Conservation (phyloP, 768 basidiomycete species). For the Hortiboletus flavorubellus region DNA sequence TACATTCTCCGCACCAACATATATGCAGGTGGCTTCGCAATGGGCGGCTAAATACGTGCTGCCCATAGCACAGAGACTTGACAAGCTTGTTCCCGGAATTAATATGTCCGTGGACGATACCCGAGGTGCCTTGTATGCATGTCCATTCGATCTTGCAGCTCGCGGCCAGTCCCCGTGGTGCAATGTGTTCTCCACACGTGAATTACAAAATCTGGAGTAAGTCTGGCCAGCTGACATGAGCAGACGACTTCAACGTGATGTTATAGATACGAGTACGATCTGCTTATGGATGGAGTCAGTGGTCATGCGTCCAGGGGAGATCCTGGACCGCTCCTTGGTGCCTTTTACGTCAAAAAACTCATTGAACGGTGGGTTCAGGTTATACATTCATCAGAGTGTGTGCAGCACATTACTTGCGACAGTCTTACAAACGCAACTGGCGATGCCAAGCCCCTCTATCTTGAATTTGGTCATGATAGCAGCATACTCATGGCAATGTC, state of each 20-base stretch:
- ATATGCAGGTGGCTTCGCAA: conserved; percentile 15
- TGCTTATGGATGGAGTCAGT: conserved; percentile 37
- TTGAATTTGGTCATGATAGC: conserved; percentile 44
- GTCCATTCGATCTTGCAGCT: conserved; percentile 40
- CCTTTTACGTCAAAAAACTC: conserved; percentile 39
- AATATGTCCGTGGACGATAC: conserved; percentile 33
- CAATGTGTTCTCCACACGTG: conserved; percentile 32
- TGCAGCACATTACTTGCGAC: not conserved
- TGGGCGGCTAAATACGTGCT: conserved; percentile 37
- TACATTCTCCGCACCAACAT: not conserved
- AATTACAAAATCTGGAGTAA: conserved; percentile 37
- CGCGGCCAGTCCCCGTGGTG: conserved; percentile 40
- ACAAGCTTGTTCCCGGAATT: conserved; percentile 32
- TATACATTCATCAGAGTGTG: not conserved
- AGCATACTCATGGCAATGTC: conserved; percentile 39
- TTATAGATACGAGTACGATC: conserved; percentile 38
- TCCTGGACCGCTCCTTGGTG: conserved; percentile 37
- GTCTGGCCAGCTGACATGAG: conserved; percentile 5
- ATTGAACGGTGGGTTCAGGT: conserved; percentile 33
- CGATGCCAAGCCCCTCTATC: conserved; percentile 32
- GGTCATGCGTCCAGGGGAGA: conserved; percentile 32
- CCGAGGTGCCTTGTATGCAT: conserved; percentile 41
- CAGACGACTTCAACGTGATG: not conserved
- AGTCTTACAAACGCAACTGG: conserved; percentile 37
- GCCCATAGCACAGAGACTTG: conserved; percentile 35